Evolutionary conservation across 2,329 filamentous ascomycete species (phyloP), one percentile per base, ranked within the genome.

Genomic region (Sporothrix sp.): DNA sequence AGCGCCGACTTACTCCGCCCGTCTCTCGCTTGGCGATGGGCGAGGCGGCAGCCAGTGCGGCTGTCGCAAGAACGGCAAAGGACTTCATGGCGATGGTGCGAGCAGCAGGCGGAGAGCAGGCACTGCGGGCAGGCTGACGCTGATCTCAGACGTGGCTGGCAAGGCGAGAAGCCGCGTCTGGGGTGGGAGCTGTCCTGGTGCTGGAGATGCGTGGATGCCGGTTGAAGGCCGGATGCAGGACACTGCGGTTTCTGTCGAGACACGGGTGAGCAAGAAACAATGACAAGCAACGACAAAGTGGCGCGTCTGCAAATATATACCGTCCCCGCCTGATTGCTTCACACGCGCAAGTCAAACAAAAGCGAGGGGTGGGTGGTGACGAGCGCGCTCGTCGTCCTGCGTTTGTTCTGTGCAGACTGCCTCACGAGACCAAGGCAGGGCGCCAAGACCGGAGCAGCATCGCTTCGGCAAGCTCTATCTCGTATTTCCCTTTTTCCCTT

Each of bases 1-100:
- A n/a, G n/a, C n/a, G n/a, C n/a, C n/a, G 11, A 69, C 72, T 59
- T 70, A 75, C 72, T 59, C 71, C 73, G 50, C 72, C 72, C 7
- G 72, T 21, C 30, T 69, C 62, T 47, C 71, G 67, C 62, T 70
- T 73, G 11, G 62, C 54, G 50, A 70, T 53, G 8, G 65, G 65
- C 16, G 48, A 44, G 10, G 53, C 55, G 43, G 35, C 39, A 21
- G 55, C 55, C 25, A 53, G 44, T 10, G 30, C 20, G 45, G 49
- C 50, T 5, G 48, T 32, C 3, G 51, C 28, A 25, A 57, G 37
- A 32, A 54, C 18, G 11, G 51, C 44, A 44, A 47, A 50, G 8
- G 40, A 56, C 47, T 57, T 54, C 55, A 56, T 53, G 36, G 35
- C 28, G 53, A 27, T 9, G 28, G 23, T 47, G 13, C 25, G 25